A percentile compares a stretch with the other conserved stretches of the same genome.
Conservation (phyloP, 345 rosid species). For the Passiflora organensis region DNA sequence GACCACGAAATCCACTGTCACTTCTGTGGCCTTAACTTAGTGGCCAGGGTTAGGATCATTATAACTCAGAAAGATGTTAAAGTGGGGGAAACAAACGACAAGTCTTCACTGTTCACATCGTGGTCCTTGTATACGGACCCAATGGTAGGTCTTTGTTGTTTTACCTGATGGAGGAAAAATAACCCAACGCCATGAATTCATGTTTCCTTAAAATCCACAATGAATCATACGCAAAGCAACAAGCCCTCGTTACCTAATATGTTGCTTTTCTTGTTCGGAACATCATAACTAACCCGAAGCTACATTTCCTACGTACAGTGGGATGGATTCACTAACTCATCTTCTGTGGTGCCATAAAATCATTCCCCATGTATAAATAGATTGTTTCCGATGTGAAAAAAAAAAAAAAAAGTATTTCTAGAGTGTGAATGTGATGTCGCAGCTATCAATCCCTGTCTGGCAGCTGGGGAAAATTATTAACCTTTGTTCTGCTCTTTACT, state of each 20-base stretch:
- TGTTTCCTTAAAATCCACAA: constrained; percentile 35
- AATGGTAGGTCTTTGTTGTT: constrained; percentile 21
- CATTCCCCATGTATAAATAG: no score
- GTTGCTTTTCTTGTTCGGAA: constrained; percentile 35
- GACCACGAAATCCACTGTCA: no score
- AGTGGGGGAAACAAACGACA: no score
- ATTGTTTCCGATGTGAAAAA: no score
- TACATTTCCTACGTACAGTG: constrained; percentile 1
- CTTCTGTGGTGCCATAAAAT: not conserved
- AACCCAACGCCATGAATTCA: constrained; percentile 15
- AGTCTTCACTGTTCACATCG: no score
- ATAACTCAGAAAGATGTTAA: no score
- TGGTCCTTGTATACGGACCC: not conserved
- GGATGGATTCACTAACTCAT: not conserved
- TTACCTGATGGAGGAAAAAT: constrained; percentile 7
- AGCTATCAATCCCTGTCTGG: no score
- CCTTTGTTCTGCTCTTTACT: no score
- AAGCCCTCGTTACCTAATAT: constrained; percentile 43
- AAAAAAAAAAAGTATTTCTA: not conserved
- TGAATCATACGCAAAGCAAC: constrained; percentile 44
- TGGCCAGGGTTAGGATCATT: no score
- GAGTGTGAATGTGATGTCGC: constrained; percentile 15
- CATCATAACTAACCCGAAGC: constrained; percentile 15
- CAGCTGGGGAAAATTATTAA: constrained; percentile 20
- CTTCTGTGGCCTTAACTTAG: no score